Evolutionary conservation across 2,329 filamentous ascomycete species (phyloP).

Genomic region (Didymella lethalis): DNA sequence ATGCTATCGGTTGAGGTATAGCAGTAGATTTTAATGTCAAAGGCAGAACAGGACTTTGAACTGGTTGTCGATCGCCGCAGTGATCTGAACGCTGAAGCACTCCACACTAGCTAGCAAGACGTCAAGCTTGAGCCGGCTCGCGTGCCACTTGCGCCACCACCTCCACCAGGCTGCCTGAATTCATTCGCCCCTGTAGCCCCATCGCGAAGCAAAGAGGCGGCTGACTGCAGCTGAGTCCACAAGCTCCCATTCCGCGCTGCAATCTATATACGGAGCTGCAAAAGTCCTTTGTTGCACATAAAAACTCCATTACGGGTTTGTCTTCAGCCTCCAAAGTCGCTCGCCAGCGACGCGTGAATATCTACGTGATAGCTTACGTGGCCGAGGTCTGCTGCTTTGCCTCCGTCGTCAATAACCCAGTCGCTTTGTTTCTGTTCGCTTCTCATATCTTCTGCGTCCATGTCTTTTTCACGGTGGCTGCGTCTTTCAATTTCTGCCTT

Average conservation of each 20-base stretch:
- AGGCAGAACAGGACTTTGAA: background rate
- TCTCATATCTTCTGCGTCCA: slow-evolving; percentile 16
- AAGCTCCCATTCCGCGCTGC: slow-evolving; percentile 17
- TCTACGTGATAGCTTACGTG: slow-evolving; percentile 35
- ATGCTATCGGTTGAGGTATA: slow-evolving; percentile 56
- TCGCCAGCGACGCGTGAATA: slow-evolving; percentile 33
- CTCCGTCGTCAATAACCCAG: slow-evolving; percentile 20
- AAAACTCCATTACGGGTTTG: slow-evolving; percentile 9
- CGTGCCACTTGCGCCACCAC: slow-evolving; percentile 27
- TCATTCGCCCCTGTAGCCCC: slow-evolving; percentile 11
- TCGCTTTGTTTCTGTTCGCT: slow-evolving; percentile 12
- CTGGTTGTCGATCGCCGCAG: slow-evolving; percentile 1
- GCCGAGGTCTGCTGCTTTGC: slow-evolving; percentile 27
- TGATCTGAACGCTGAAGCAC: slow-evolving; percentile 5
- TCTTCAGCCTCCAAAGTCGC: slow-evolving; percentile 18
- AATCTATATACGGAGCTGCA: slow-evolving; percentile 15
- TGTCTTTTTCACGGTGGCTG: slow-evolving; percentile 9
- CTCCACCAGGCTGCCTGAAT: slow-evolving; percentile 20
- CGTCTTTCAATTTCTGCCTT: slow-evolving; percentile 2
- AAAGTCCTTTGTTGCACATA: slow-evolving; percentile 6
- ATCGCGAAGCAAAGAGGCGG: slow-evolving; percentile 22
- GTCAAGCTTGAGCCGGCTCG: slow-evolving; percentile 11
- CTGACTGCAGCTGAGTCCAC: slow-evolving; percentile 27
- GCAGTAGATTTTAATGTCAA: too few species aligned
- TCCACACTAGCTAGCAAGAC: slow-evolving; percentile 6